Percentiles rank a stretch among this genome's conserved stretches.
Evolutionary conservation across 805 yeast genomes (phyloP).

Genomic region (Hanseniaspora lachancei): DNA sequence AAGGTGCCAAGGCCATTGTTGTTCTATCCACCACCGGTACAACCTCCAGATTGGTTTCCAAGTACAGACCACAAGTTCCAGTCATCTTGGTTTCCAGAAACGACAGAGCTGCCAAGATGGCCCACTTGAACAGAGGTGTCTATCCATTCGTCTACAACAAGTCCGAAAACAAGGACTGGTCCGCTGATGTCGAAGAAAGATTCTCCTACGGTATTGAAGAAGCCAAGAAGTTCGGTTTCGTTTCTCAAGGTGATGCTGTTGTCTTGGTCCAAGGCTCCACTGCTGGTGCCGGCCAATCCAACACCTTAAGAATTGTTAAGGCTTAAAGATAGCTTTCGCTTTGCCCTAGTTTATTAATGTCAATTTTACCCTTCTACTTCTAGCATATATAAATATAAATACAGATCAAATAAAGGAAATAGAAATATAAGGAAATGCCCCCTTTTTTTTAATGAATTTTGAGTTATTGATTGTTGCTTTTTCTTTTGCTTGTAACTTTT

Average conservation of each 20-base stretch:
- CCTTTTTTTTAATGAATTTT: too few species aligned
- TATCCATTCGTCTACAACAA: conserved; percentile 83
- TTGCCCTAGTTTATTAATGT: neutral
- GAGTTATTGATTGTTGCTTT: too few species aligned
- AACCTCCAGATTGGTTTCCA: conserved; percentile 90
- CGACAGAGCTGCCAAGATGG: conserved; percentile 81
- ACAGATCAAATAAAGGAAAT: too few species aligned
- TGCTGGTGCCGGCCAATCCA: conserved; percentile 96
- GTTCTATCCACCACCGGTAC: conserved; percentile 90
- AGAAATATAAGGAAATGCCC: too few species aligned
- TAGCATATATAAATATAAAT: neutral
- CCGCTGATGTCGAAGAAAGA: conserved; percentile 90
- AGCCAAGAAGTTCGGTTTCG: conserved; percentile 76
- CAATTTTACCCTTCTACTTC: too few species aligned
- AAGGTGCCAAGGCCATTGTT: conserved; percentile 89
- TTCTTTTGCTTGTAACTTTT: neutral
- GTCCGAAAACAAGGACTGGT: conserved; percentile 63
- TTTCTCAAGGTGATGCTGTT: conserved; percentile 74
- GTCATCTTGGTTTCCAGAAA: conserved; percentile 97
- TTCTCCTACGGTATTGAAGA: conserved; percentile 83
- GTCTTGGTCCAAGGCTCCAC: conserved; percentile 98
- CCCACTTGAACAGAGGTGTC: conserved; percentile 96
- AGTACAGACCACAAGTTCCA: conserved; percentile 96
- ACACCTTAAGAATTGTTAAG: conserved; percentile 85
- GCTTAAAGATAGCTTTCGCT: conserved; percentile 33